Base-by-base conservation (phyloP, 345 rosid genomes). In the Sonneratia caseolaris region DNA sequence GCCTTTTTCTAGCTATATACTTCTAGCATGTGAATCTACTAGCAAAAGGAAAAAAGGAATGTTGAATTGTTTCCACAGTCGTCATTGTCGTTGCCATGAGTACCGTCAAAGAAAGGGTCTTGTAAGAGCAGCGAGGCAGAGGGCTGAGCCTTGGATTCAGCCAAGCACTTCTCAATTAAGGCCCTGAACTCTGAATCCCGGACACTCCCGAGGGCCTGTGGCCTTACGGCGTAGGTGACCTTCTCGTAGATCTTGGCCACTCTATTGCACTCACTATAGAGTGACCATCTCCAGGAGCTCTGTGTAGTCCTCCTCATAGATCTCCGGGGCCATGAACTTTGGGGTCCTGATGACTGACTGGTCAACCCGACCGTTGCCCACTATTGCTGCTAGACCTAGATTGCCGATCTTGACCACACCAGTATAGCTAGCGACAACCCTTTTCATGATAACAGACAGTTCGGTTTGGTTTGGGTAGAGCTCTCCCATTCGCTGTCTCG, bases 241-340 rank as follows among this genome's bases (percentile, higher is more conserved):
- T 86, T 89, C 86, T 83, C 90, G 83, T 90, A 89, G 64, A 90
- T 92, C 71, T 86, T 86, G 1, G 89, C 90, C 6, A 89, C 82
- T 68, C 78, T 86, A 61, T 90, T 91, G 53, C 98, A 90, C 66
- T 92, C 98, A 19, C 88, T 81, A 49, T 90, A 92, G 5, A 3
- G 91, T 81, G 38, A 86, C 96, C 84, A 92, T 88, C 85, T 92
- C 98, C 16, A 89, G 77, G 42, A 79, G 68, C 77, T 92, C 98
- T 0, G 96, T 92, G 81, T 90, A 92, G 65, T 83, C 80, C 80
- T 90, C 98, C 3, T 92, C 95, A 47, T 90, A 92, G 0, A 92
- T 83, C 86, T 92, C 98, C 1, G 98, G 98, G 3, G 98, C 98
- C 98, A 92, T 90, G 72, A 85, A 92, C 72, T 92, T 96, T 5